phyloP scores from a whole-genome alignment of 2,329 filamentous ascomycete species.

The Fusarium bulbicola region DNA sequence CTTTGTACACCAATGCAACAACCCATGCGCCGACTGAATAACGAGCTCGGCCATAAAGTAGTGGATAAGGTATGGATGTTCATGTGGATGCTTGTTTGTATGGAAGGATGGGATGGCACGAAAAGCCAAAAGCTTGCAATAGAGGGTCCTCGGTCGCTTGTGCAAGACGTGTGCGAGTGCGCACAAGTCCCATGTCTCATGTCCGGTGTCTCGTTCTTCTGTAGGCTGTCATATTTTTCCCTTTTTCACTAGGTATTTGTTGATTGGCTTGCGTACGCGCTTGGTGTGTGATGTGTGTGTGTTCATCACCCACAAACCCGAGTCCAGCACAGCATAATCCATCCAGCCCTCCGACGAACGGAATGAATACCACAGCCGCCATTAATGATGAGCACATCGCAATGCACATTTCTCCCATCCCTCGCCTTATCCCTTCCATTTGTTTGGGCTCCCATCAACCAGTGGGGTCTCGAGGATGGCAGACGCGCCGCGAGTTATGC shows the following conservation, averaged over 20 bases:
- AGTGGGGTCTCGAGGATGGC: constrained; percentile 34
- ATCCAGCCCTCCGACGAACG: constrained; percentile 16
- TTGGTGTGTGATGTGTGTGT: constrained; percentile 22
- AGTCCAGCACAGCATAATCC: constrained; percentile 10
- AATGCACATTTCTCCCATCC: constrained; percentile 34
- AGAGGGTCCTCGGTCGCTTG: constrained; percentile 31
- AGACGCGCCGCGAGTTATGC: constrained; percentile 42
- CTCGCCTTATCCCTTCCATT: constrained; percentile 35
- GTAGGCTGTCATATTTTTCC: constrained; percentile 6
- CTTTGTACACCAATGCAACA: constrained; percentile 27
- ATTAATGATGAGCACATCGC: constrained; percentile 29
- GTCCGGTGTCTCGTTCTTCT: constrained; percentile 21
- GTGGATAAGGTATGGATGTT: constrained; percentile 38
- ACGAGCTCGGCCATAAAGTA: constrained; percentile 42
- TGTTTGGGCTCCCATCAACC: constrained; percentile 26
- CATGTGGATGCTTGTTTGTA: constrained; percentile 23
- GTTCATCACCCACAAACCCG: constrained; percentile 19
- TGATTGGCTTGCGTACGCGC: constrained; percentile 29
- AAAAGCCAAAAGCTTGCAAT: constrained; percentile 20
- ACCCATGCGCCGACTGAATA: constrained; percentile 44
- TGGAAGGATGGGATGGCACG: constrained; percentile 18
- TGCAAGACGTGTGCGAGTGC: constrained; percentile 32
- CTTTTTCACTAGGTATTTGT: not conserved
- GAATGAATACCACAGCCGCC: constrained; percentile 32
- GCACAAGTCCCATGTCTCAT: constrained; percentile 31